Percentiles rank a stretch among this genome's conserved stretches.
These are phyloP conservation scores for Trapa incisa DNA, from an alignment of 345 rosid species.

Conservation along the genomic window DNA sequence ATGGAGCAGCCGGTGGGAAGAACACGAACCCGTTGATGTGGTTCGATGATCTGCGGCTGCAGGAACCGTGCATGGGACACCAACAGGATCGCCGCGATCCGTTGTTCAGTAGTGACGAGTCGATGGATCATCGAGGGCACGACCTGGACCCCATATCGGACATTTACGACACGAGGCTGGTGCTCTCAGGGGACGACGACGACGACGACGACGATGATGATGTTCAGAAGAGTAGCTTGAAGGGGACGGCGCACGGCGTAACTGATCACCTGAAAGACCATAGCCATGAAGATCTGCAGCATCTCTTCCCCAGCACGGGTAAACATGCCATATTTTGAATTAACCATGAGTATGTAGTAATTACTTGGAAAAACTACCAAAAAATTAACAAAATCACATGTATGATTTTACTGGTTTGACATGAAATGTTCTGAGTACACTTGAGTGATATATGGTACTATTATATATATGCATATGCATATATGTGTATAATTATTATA, in stretches of 20 bases:
- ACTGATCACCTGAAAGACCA: slow-evolving; percentile 5
- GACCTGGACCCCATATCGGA: slow-evolving; percentile 55
- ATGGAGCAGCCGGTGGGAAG: no score
- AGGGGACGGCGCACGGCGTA: slow-evolving; percentile 26
- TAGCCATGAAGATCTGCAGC: no score
- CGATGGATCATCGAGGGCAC: slow-evolving; percentile 2
- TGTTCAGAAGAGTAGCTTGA: slow-evolving; percentile 29
- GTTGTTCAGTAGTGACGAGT: no score
- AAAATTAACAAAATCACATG: no score
- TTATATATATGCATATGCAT: no score
- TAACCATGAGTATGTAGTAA: no score
- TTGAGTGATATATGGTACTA: no score
- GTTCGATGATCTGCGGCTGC: slow-evolving; percentile 64
- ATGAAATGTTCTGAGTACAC: no score
- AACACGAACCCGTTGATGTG: slow-evolving; percentile 68
- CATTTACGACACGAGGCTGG: slow-evolving; percentile 59
- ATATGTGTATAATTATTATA: no score
- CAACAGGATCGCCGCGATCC: slow-evolving; percentile 11
- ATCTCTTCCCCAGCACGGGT: slow-evolving; percentile 25
- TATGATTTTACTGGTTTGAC: no score
- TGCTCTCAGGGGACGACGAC: slow-evolving; percentile 31
- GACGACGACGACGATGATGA: slow-evolving; percentile 6
- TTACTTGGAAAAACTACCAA: no score
- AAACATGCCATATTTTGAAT: slow-evolving; percentile 8
- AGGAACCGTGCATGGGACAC: slow-evolving; percentile 30